These are phyloP conservation scores for Cladosporium sp. DNA, from an alignment of 2,329 filamentous ascomycete genomes.

Conservation along the genomic window DNA sequence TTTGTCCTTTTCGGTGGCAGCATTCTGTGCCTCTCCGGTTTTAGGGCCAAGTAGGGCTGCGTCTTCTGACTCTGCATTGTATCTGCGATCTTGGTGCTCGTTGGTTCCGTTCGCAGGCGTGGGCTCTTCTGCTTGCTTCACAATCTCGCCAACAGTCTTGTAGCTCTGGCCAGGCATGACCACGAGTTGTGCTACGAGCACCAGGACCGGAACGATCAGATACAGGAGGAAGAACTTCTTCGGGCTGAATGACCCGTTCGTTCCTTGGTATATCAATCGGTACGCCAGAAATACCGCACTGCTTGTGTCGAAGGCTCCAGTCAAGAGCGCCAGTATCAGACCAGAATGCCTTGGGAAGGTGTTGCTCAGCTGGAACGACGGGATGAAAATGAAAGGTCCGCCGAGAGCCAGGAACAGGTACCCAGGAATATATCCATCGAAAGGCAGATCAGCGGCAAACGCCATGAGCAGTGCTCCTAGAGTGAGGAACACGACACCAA, in stretches of 20 bases:
- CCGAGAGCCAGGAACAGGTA: conserved; percentile 48
- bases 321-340: conserved; percentile 46
- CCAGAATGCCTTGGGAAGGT: conserved; percentile 48
- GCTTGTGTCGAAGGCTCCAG: conserved; percentile 47
- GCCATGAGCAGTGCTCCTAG: conserved; percentile 69
- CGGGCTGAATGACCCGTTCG: conserved; percentile 37
- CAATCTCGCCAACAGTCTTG: conserved; percentile 68
- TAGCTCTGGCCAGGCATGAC: conserved; percentile 46
- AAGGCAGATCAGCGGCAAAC: conserved; percentile 54
- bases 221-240: conserved; percentile 49
- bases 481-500: conserved; percentile 64
- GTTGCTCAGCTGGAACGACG: conserved; percentile 48
- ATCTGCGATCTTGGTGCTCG: conserved; percentile 53
- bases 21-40: conserved; percentile 57
- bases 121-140: conserved; percentile 61
- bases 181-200: conserved; percentile 38
- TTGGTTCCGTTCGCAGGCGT: conserved; percentile 19
- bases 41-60: conserved; percentile 66
- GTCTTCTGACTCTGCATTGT: conserved; percentile 64
- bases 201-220: conserved; percentile 43
- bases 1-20: conserved; percentile 59
- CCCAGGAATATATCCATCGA: conserved; percentile 60
- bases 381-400: conserved; percentile 49
- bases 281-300: conserved; percentile 46
- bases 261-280: conserved; percentile 42